These are phyloP conservation scores for Neostapfia colusana DNA, from an alignment of 176 grass and related monocot genomes.

Conservation along the genomic window DNA sequence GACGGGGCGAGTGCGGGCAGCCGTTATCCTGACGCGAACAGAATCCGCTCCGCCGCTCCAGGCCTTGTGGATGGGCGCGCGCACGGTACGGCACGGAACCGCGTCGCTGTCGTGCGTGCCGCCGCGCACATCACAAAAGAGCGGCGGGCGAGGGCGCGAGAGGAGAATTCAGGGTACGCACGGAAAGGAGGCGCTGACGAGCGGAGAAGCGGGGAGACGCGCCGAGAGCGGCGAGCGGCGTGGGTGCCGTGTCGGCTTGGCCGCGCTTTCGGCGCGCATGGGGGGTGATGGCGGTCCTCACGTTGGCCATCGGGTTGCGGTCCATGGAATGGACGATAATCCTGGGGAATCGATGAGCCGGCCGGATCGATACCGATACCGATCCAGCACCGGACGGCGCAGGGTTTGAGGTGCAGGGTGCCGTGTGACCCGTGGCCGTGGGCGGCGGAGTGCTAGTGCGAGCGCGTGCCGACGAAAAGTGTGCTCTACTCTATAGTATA, in stretches of 20 bases:
- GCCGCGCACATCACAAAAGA: constrained; percentile 2
- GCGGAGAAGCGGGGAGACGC: background rate
- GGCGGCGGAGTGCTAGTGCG: background rate
- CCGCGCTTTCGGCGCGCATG: background rate
- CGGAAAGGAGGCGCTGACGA: background rate
- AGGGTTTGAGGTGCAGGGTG: background rate
- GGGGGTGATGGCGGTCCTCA: no score
- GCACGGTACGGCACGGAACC: background rate
- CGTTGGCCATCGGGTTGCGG: background rate
- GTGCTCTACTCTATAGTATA: background rate
- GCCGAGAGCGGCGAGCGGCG: background rate
- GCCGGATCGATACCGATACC: background rate
- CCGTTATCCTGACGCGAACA: constrained; percentile 29
- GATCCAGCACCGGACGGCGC: background rate
- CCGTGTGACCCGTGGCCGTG: background rate
- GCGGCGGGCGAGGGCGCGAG: background rate
- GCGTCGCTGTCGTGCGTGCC: constrained; percentile 42
- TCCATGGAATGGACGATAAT: background rate
- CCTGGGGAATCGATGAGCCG: background rate
- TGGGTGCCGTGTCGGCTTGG: background rate
- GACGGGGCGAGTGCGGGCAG: background rate
- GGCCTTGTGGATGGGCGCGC: background rate
- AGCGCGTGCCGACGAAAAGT: background rate
- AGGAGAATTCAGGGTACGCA: constrained; percentile 20
- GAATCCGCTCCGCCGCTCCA: constrained; percentile 16